Conservation (phyloP, 2,329 filamentous ascomycete species). For the Lasiodiplodia sp. region DNA sequence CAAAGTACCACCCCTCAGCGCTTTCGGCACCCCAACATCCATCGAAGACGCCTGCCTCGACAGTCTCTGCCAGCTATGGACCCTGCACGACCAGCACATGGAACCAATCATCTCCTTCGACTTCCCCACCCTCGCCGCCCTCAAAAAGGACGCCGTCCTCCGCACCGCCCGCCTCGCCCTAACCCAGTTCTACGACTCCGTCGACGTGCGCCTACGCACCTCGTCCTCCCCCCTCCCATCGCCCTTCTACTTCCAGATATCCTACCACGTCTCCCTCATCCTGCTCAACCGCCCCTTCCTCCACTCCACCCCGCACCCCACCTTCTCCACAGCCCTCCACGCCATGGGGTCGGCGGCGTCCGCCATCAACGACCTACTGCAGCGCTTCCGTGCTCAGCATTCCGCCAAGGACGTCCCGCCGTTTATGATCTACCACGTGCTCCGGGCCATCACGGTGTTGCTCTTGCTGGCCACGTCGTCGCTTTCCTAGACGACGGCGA, state of each 20-base stretch:
- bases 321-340: too few species aligned
- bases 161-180: background rate
- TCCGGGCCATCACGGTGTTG: constrained; percentile 33
- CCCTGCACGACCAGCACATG: background rate
- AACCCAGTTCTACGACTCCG: background rate
- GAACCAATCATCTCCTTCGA: background rate
- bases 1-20: too few species aligned
- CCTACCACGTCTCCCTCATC: too few species aligned
- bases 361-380: background rate
- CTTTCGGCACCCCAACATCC: background rate
- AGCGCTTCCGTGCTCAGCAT: background rate
- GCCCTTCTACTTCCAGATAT: too few species aligned
- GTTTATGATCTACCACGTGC: background rate
- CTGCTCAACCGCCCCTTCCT: too few species aligned
- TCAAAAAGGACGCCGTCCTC: background rate
- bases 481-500: background rate
- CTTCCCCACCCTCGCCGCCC: background rate
- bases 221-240: too few species aligned
- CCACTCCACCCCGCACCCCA: too few species aligned
- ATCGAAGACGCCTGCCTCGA: background rate
- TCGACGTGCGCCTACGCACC: background rate
- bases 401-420: background rate
- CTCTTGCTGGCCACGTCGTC: background rate
- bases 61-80: background rate
- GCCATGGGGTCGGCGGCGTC: background rate